phyloP scores from a whole-genome alignment of 305 asterid genomes.

The Solanum hybrid region DNA sequence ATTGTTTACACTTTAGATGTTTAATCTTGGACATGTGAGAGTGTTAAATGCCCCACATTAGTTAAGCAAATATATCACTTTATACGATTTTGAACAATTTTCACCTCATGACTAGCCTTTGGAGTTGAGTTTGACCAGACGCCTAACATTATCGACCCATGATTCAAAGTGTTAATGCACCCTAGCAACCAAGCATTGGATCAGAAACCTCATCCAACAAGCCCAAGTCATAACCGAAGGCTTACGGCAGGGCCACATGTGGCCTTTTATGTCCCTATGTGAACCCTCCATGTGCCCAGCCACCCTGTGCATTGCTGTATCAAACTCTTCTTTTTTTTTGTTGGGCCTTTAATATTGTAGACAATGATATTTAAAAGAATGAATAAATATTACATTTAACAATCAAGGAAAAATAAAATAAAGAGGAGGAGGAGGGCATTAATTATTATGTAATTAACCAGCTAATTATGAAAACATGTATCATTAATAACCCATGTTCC shows the following conservation, averaged over 20 bases:
- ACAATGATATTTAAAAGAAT: background rate
- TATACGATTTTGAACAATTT: background rate
- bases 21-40: rapidly evolving
- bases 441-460: background rate
- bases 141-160: background rate
- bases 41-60: background rate
- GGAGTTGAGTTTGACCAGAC: background rate
- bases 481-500: background rate
- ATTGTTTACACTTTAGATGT: background rate
- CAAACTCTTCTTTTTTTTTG: too few relatives aligned
- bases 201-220: conserved; percentile 9
- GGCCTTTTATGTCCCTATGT: conserved; percentile 14
- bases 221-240: conserved; percentile 24
- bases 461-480: conserved; percentile 1
- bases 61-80: background rate
- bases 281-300: conserved; percentile 46
- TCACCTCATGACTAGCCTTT: background rate
- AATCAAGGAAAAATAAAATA: background rate
- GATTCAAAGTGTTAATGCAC: conserved; percentile 21
- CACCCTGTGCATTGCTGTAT: conserved; percentile 29
- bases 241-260: conserved; percentile 25
- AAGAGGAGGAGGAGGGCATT: background rate
- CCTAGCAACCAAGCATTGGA: conserved; percentile 45
- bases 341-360: background rate
- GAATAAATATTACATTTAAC: background rate